phyloP scores from a whole-genome alignment of 768 basidiomycete genomes.

The Leccinum imitatum region DNA sequence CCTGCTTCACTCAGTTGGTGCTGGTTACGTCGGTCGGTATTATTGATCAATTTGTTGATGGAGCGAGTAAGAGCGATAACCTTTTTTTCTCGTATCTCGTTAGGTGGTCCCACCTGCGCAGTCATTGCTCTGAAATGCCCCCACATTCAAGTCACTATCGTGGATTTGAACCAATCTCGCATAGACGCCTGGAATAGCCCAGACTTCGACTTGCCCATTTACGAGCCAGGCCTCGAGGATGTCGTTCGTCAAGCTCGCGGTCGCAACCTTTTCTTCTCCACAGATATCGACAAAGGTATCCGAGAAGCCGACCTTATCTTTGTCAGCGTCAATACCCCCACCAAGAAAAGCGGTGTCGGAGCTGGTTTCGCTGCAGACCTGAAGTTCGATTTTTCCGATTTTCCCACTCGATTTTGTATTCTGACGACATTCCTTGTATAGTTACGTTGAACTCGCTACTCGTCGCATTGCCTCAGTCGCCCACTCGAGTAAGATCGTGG shows the following conservation, averaged over 20 bases:
- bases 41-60: background rate
- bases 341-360: constrained; percentile 97
- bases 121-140: constrained; percentile 94
- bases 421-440: constrained; percentile 32
- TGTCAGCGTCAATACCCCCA: constrained; percentile 98
- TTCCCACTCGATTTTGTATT: constrained; percentile 4
- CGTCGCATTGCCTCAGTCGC: constrained; percentile 94
- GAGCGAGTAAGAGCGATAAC: constrained; percentile 9
- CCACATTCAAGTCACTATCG: constrained; percentile 92
- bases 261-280: constrained; percentile 96
- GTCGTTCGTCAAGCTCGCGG: constrained; percentile 88
- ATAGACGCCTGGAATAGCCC: constrained; percentile 96
- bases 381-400: constrained; percentile 60
- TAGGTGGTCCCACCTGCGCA: constrained; percentile 93
- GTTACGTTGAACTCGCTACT: constrained; percentile 96
- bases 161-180: constrained; percentile 92
- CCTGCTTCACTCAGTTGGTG: constrained; percentile 56
- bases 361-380: constrained; percentile 98
- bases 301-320: constrained; percentile 96
- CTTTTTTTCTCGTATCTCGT: constrained; percentile 14
- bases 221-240: constrained; percentile 93
- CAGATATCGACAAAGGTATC: constrained; percentile 91
- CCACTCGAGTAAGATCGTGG: constrained; percentile 91
- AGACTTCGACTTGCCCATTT: constrained; percentile 87
- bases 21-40: constrained; percentile 87